These are phyloP conservation scores for Zarea fungicola DNA, from an alignment of 2,329 filamentous ascomycete genomes.

Conservation along the genomic window DNA sequence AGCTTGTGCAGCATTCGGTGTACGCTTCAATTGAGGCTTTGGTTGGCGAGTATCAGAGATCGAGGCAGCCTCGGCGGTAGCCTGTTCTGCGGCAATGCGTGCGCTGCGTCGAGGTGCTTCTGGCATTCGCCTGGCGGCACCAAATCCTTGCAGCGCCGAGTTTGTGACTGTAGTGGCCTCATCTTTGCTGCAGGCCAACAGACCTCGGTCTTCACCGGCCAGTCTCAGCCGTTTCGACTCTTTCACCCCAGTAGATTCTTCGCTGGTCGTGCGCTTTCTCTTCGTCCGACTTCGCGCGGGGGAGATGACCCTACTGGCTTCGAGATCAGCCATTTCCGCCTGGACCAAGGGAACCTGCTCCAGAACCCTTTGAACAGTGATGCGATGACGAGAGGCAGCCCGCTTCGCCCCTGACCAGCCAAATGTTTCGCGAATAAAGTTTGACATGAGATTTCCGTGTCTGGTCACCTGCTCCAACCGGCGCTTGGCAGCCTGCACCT, in stretches of 20 bases:
- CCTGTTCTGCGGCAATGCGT: not conserved
- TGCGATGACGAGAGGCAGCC: constrained; percentile 15
- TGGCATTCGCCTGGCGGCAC: not conserved
- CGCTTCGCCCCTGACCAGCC: constrained; percentile 9
- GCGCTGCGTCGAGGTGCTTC: not conserved
- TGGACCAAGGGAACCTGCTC: constrained; percentile 25
- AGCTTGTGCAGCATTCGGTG: too few species aligned
- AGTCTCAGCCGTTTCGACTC: not conserved
- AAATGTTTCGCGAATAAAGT: not conserved
- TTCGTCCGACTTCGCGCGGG: not conserved
- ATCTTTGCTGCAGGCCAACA: not conserved
- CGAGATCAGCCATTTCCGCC: constrained; percentile 17
- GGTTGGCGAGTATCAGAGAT: too few species aligned
- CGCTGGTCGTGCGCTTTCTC: not conserved
- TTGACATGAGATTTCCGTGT: not conserved
- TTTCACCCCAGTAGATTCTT: not conserved
- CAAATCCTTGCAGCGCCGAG: too few species aligned
- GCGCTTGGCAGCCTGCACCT: not conserved
- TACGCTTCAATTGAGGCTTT: too few species aligned
- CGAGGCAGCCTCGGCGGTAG: too few species aligned
- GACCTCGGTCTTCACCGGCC: not conserved
- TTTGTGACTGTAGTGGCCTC: too few species aligned
- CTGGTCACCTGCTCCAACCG: not conserved
- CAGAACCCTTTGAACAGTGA: constrained; percentile 24
- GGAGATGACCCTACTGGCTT: not conserved